phyloP scores from a whole-genome alignment of 73 alveolate species.

The Paramecium caudatum region DNA sequence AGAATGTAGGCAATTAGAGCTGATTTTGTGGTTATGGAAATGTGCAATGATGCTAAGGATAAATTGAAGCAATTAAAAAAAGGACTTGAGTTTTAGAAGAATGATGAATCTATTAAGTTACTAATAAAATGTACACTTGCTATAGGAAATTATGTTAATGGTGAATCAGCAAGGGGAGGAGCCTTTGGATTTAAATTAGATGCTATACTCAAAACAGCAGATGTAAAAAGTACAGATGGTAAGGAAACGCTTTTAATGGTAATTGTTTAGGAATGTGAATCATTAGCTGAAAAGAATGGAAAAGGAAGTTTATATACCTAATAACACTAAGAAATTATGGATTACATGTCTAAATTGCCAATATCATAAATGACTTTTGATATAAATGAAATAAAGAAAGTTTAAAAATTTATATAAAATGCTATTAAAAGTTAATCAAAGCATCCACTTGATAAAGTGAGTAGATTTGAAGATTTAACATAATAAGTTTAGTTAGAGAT shows the following conservation, averaged over 20 bases:
- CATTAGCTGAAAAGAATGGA: constrained; percentile 69
- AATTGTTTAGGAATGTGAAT: constrained; percentile 72
- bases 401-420: neutral
- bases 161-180: constrained; percentile 87
- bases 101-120: constrained; percentile 78
- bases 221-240: constrained; percentile 84
- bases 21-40: constrained; percentile 75
- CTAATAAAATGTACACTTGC: constrained; percentile 82
- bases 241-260: constrained; percentile 82
- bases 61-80: constrained; percentile 75
- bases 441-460: constrained; percentile 49
- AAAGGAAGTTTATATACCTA: neutral
- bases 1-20: constrained; percentile 82
- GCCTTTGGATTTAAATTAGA: constrained; percentile 87
- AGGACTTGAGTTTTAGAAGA: constrained; percentile 72
- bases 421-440: constrained; percentile 71
- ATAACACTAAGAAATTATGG: constrained; percentile 76
- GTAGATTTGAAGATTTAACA: constrained; percentile 14
- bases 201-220: constrained; percentile 83
- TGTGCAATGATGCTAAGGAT: constrained; percentile 72
- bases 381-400: constrained; percentile 62
- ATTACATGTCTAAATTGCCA: constrained; percentile 73
- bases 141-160: constrained; percentile 87
- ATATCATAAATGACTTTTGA: constrained; percentile 38
- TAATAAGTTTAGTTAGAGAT: constrained; percentile 7